Conservation (phyloP, 2,329 filamentous ascomycete species). For the Colletotrichum truncatum region DNA sequence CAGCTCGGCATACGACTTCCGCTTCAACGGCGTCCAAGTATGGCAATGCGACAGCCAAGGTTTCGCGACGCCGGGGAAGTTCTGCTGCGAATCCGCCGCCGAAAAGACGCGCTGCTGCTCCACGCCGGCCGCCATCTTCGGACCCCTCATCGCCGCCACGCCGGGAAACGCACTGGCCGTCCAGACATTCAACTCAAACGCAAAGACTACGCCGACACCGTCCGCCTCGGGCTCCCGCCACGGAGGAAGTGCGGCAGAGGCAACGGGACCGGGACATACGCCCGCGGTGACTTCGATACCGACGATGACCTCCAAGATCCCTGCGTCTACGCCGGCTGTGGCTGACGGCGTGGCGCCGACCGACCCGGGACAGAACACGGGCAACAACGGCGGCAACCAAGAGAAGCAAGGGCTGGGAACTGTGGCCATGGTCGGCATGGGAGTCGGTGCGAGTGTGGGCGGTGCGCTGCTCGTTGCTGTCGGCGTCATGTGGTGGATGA, state of each 20-base stretch:
- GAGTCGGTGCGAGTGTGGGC: constrained; percentile 18
- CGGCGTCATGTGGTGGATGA: constrained; percentile 22
- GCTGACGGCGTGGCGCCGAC: neutral
- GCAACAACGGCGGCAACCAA: neutral
- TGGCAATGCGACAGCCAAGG: constrained; percentile 25
- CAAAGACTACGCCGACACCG: constrained; percentile 3
- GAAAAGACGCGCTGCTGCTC: constrained; percentile 27
- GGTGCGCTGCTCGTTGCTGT: constrained; percentile 18
- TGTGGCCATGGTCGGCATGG: constrained; percentile 17
- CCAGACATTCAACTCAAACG: constrained; percentile 8
- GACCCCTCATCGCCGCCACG: constrained; percentile 20
- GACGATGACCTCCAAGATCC: constrained; percentile 1
- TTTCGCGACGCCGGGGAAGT: constrained; percentile 19
- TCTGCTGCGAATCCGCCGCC: constrained; percentile 27
- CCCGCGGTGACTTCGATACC: neutral
- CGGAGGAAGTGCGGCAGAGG: neutral
- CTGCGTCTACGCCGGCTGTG: neutral
- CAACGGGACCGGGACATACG: neutral
- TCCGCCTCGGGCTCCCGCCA: neutral
- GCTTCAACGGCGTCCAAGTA: constrained; percentile 26
- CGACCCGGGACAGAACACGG: too few relatives aligned
- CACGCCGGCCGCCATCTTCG: constrained; percentile 19
- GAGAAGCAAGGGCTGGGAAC: neutral
- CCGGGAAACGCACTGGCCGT: constrained; percentile 22
- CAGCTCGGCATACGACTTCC: constrained; percentile 19